phyloP scores from a whole-genome alignment of 2,329 filamentous ascomycete species.

The Fusarium sp. region DNA sequence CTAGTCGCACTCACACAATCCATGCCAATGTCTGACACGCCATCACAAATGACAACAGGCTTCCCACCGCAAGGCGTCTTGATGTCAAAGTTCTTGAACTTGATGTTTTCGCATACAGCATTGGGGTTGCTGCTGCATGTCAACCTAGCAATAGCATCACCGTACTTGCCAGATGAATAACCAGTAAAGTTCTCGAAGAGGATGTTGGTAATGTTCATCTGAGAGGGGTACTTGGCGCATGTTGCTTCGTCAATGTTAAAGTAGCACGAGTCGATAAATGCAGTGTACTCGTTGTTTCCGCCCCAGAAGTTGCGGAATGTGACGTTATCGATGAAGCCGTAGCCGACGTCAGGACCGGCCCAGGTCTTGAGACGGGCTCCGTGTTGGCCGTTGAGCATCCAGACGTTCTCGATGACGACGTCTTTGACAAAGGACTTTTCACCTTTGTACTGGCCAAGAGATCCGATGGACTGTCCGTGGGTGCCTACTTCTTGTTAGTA shows the following conservation, averaged over 20 bases:
- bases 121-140: conserved; percentile 40
- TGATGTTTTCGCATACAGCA: conserved; percentile 44
- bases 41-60: conserved; percentile 40
- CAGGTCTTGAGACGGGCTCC: conserved; percentile 43
- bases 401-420: conserved; percentile 43
- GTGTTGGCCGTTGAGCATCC: conserved; percentile 44
- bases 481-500: conserved; percentile 8
- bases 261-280: conserved; percentile 43
- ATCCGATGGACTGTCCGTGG: conserved; percentile 41
- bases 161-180: conserved; percentile 41
- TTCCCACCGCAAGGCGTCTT: conserved; percentile 36
- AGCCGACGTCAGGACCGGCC: conserved; percentile 39
- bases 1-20: conserved; percentile 36
- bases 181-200: conserved; percentile 44
- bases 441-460: conserved; percentile 40
- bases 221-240: conserved; percentile 39
- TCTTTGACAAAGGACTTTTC: conserved; percentile 43
- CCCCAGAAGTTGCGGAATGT: conserved; percentile 45
- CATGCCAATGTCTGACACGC: conserved; percentile 38
- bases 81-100: conserved; percentile 40
- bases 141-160: conserved; percentile 35
- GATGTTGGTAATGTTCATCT: conserved; percentile 44
- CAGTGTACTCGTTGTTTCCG: conserved; percentile 41
- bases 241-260: conserved; percentile 38
- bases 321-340: conserved; percentile 42